Evolutionary conservation across 768 basidiomycete species (phyloP), one percentile per base, ranked within the genome.

Genomic region (Boletellus emodensis): DNA sequence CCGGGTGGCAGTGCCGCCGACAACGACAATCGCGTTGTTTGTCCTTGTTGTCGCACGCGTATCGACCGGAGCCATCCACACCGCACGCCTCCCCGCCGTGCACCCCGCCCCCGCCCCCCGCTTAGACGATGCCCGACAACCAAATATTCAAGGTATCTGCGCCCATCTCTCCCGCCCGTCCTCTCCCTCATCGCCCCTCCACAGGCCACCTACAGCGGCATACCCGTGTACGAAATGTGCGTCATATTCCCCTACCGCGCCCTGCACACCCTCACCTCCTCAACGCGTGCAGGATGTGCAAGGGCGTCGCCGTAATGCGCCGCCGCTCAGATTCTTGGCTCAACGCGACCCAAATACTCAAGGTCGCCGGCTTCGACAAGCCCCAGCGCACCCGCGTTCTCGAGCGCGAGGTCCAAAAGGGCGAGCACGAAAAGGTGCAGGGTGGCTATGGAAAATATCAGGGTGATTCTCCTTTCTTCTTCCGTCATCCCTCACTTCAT

Each of bases 381-480:
- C 96, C 96, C 1, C 96, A 98, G 66, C 78, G 96, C 43, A 99
- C 96, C 52, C 85, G 96, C 48, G 94, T 99, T 14, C 79, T 99
- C 39, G 96, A 99, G 70, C 83, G 96, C 57, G 96, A 99, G 71
- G 86, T 99, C 7, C 96, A 99, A 68, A 98, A 98, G 67, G 96
- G 94, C 24, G 90, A 93, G 60, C 96, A 99, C 69, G 95, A 98
- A 72, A 99, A 99, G 68, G 94, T 99, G 0, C 96, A 99, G 69
- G 96, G 96, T 20, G 96, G 96, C 3, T 99, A 98, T 69, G 96
- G 96, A 59, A 99, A 99, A 72, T 98, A 98, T 66, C 96, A 99
- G 78, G 96, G 96, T 94, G 44, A 55, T 80, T 61, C n/a, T 50
- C 47, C 51, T 55, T 40, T 51, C 18, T 32, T 35, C 32, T 24